These are phyloP conservation scores for Beta lomatogona DNA, from an alignment of 179 eudicot species.

Conservation along the genomic window DNA sequence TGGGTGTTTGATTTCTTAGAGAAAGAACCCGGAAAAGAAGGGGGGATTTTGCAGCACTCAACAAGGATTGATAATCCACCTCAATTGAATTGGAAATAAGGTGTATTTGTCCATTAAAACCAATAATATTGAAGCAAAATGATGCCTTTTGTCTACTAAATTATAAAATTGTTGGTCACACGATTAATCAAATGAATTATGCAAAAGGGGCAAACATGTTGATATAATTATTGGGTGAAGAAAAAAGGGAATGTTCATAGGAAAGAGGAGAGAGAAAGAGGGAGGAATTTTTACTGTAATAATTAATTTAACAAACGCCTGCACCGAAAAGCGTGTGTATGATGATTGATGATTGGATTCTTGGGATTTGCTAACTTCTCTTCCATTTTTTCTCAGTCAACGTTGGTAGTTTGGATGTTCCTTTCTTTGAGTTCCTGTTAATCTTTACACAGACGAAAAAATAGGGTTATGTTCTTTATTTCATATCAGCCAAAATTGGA, in stretches of 20 bases:
- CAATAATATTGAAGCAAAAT: slow-evolving; percentile 19
- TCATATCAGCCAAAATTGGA: too few relatives aligned
- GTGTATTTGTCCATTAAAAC: slow-evolving; percentile 24
- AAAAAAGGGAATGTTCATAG: slow-evolving; percentile 27
- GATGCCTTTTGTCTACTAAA: slow-evolving; percentile 26
- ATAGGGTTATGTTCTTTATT: too few relatives aligned
- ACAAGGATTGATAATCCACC: slow-evolving; percentile 26
- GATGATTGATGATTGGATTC: slow-evolving; percentile 35
- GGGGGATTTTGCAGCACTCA: slow-evolving; percentile 7
- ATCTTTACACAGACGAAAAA: neutral
- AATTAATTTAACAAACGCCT: slow-evolving; percentile 19
- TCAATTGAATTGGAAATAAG: slow-evolving; percentile 30
- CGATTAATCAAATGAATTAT: slow-evolving; percentile 24
- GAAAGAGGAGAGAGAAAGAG: slow-evolving; percentile 13
- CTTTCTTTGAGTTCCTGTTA: neutral
- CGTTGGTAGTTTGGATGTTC: slow-evolving; percentile 29
- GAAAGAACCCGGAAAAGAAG: slow-evolving; percentile 23
- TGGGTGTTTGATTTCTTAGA: slow-evolving; percentile 7
- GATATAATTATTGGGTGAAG: neutral
- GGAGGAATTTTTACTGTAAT: slow-evolving; percentile 10
- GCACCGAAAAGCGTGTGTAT: slow-evolving; percentile 39
- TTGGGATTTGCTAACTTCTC: neutral
- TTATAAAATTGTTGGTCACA: slow-evolving; percentile 18
- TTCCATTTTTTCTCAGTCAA: slow-evolving; percentile 14
- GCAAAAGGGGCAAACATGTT: slow-evolving; percentile 16